A percentile compares a stretch with the other conserved stretches of the same genome.
Conservation (phyloP, 495 filamentous ascomycete genomes). For the Daldinia decipiens region DNA sequence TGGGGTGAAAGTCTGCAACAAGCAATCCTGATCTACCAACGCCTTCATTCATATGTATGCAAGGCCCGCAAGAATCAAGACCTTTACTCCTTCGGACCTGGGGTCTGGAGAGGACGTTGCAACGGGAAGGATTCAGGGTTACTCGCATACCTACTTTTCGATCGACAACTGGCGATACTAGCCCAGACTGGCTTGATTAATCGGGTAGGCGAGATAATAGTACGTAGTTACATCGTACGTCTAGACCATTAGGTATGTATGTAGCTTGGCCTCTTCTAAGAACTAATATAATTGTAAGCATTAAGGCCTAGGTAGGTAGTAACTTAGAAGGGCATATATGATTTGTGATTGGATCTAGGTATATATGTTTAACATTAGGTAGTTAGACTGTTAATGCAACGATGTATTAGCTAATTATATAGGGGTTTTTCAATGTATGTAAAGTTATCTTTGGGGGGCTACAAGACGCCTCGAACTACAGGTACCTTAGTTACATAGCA, state of each 20-base stretch:
- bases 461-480: not conserved
- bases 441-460: not conserved
- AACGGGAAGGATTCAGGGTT: constrained; percentile 31
- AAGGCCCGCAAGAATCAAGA: constrained; percentile 2
- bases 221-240: not conserved
- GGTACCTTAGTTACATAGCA: constrained; percentile 5
- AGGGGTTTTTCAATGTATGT: no score
- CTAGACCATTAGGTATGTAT: not conserved
- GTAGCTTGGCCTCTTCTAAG: not conserved
- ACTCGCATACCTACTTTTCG: constrained; percentile 7
- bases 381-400: not conserved
- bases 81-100: constrained; percentile 12
- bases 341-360: not conserved
- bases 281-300: not conserved
- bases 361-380: not conserved
- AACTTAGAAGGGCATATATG: not conserved
- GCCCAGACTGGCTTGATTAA: not conserved
- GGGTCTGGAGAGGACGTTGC: constrained; percentile 19
- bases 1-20: constrained; percentile 15
- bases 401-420: not conserved
- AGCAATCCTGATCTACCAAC: constrained; percentile 17
- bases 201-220: constrained; percentile 14
- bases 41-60: not conserved
- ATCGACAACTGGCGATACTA: constrained; percentile 15
- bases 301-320: not conserved